Conservation (phyloP, 106 monocot species). For the Platanthera guangdongensis region DNA sequence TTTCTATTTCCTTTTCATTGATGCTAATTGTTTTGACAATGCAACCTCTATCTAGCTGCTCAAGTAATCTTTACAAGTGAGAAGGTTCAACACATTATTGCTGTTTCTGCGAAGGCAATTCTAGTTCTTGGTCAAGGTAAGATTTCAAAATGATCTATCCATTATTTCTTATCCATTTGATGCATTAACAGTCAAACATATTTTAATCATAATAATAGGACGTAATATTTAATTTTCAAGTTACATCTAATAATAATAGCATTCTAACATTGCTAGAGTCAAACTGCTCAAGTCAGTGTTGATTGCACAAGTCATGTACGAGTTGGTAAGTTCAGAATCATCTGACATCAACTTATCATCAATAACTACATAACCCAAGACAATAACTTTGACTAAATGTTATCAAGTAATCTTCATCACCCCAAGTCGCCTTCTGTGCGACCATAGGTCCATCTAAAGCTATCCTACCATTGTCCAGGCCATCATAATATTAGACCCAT, state of each 20-base stretch:
- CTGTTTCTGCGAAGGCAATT: slow-evolving; percentile 46
- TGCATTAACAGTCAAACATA: neutral
- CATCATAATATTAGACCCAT: too few species aligned
- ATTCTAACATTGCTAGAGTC: neutral
- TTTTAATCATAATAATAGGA: neutral
- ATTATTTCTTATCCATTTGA: neutral
- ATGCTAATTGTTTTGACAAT: slow-evolving; percentile 3
- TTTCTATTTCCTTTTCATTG: neutral
- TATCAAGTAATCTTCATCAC: too few species aligned
- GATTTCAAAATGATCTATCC: neutral
- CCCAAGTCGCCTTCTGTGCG: too few species aligned
- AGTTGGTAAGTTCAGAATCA: too few species aligned
- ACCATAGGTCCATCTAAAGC: too few species aligned
- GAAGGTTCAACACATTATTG: slow-evolving; percentile 60
- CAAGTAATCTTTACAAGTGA: slow-evolving; percentile 66
- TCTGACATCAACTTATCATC: too few species aligned
- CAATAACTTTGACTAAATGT: too few species aligned
- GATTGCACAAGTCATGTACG: too few species aligned
- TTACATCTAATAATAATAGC: neutral
- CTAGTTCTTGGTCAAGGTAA: slow-evolving; percentile 73
- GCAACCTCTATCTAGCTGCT: slow-evolving; percentile 29
- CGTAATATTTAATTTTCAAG: neutral
- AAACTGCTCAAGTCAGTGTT: neutral
- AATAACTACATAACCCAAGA: too few species aligned
- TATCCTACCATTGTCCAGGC: too few species aligned